phyloP scores from a whole-genome alignment of 1,139 yeast species.

The Magnusiomyces paraingens region DNA sequence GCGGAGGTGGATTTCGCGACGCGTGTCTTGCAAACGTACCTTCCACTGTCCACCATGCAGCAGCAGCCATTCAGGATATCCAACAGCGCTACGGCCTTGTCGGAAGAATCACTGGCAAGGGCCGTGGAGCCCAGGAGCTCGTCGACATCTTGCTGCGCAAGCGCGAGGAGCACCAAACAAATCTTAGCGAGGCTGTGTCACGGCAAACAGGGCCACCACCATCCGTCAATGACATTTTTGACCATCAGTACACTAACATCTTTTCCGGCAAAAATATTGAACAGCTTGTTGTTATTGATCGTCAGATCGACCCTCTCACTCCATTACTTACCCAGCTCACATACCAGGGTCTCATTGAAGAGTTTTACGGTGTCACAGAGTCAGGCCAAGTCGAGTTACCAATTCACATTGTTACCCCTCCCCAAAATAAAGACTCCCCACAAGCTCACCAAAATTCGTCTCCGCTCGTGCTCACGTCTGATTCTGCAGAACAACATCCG shows the following conservation, averaged over 20 bases:
- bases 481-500: conserved; percentile 18
- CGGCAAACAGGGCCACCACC: conserved; percentile 3
- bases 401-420: conserved; percentile 25
- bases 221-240: conserved; percentile 19
- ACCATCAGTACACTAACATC: conserved; percentile 28
- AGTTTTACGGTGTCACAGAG: conserved; percentile 48
- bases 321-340: conserved; percentile 71
- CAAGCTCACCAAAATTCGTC: conserved; percentile 1
- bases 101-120: conserved; percentile 45
- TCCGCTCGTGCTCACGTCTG: neutral
- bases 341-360: conserved; percentile 78
- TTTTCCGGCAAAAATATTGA: conserved; percentile 34
- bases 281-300: conserved; percentile 63
- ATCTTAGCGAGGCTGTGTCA: conserved; percentile 19
- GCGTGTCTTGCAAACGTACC: conserved; percentile 34
- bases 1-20: conserved; percentile 30
- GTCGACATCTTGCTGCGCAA: conserved; percentile 32
- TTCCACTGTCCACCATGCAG: conserved; percentile 37
- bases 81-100: conserved; percentile 34
- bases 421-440: conserved; percentile 4
- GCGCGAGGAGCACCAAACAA: conserved; percentile 23
- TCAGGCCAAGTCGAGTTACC: conserved; percentile 43
- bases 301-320: conserved; percentile 67
- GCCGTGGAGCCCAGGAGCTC: conserved; percentile 39
- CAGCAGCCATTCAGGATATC: conserved; percentile 36